Percentiles rank a stretch among this genome's conserved stretches.
Conservation (phyloP, 306 rosid species). For the Malus sylvestris region DNA sequence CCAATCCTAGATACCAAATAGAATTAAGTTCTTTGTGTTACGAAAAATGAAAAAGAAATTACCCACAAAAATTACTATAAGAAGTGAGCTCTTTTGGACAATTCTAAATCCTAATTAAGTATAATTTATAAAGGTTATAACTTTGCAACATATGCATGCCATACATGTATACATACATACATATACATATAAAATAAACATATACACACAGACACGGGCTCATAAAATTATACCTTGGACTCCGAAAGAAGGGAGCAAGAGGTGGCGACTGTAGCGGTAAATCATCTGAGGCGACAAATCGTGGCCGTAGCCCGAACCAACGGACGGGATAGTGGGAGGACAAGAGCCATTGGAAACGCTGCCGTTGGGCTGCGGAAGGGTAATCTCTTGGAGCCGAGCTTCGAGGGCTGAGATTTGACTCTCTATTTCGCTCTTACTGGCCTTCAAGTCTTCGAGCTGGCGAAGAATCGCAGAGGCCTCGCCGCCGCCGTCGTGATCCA, state of each 20-base stretch:
- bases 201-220: background rate
- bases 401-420: slow-evolving; percentile 57
- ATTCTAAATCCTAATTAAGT: background rate
- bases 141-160: background rate
- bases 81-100: background rate
- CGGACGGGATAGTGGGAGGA: slow-evolving; percentile 16
- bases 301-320: slow-evolving; percentile 20
- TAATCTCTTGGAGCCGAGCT: slow-evolving; percentile 42
- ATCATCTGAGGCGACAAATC: slow-evolving; percentile 59
- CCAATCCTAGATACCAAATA: too few species aligned
- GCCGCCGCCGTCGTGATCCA: slow-evolving; percentile 24
- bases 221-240: slow-evolving; percentile 49
- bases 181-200: background rate
- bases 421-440: slow-evolving; percentile 42
- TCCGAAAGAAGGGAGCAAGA: slow-evolving; percentile 84
- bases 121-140: background rate
- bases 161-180: background rate
- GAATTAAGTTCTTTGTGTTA: too few species aligned
- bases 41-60: too few species aligned
- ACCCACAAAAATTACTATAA: background rate
- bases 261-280: slow-evolving; percentile 94
- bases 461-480: slow-evolving; percentile 44
- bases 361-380: slow-evolving; percentile 25
- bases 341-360: slow-evolving; percentile 29
- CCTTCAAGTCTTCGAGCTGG: slow-evolving; percentile 50